A percentile compares a stretch with the other conserved stretches of the same genome.
Conservation (phyloP, 768 basidiomycete genomes). For the Lepiota brunneoincarnata region DNA sequence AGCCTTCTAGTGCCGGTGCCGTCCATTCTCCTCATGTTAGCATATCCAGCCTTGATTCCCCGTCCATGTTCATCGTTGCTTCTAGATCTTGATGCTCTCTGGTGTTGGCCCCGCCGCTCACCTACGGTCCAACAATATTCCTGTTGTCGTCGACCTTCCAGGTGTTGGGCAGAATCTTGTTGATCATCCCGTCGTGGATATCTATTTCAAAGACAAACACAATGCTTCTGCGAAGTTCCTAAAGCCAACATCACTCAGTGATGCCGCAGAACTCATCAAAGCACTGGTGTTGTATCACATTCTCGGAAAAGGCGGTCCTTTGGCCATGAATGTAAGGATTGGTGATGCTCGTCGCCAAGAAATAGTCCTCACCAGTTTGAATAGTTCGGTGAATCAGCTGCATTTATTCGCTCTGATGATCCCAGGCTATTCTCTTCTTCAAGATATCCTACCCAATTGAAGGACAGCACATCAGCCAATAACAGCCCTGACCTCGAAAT, state of each 20-base stretch:
- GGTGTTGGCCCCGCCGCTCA: conserved; percentile 71
- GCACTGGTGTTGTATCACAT: conserved; percentile 41
- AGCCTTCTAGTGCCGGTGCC: conserved; percentile 21
- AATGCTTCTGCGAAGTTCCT: conserved; percentile 42
- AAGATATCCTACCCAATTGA: conserved; percentile 32
- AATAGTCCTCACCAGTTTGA: neutral
- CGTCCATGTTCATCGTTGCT: neutral
- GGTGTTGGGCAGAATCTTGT: conserved; percentile 73
- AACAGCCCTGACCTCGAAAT: conserved; percentile 49
- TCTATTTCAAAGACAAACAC: conserved; percentile 52
- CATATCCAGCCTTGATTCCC: neutral
- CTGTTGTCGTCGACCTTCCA: conserved; percentile 60
- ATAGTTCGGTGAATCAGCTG: conserved; percentile 52
- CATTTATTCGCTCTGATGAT: conserved; percentile 58
- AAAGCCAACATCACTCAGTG: conserved; percentile 26
- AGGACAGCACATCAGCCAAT: conserved; percentile 43
- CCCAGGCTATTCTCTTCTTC: conserved; percentile 41
- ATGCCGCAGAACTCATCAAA: conserved; percentile 24
- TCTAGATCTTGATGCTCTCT: conserved; percentile 66
- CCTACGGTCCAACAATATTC: conserved; percentile 52
- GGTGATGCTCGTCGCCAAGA: neutral
- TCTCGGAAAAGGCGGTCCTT: conserved; percentile 41
- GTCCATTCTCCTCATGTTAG: conserved; percentile 60
- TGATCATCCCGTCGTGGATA: conserved; percentile 65
- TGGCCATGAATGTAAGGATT: conserved; percentile 51